phyloP scores from a whole-genome alignment of 2,329 filamentous ascomycete genomes.

The Xylariaceae sp. region DNA sequence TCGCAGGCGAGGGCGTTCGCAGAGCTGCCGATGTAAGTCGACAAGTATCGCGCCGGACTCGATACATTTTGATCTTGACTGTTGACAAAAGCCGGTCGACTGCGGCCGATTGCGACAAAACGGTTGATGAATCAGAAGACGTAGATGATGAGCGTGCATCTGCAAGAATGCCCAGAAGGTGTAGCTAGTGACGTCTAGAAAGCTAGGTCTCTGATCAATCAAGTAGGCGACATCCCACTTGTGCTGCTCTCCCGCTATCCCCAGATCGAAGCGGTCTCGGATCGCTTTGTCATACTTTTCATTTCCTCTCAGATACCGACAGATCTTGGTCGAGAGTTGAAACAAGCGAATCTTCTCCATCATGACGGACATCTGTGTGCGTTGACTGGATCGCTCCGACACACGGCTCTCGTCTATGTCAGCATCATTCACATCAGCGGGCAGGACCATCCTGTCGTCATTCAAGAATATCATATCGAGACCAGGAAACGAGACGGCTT shows the following conservation, averaged over 20 bases:
- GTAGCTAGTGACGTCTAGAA: constrained; percentile 10
- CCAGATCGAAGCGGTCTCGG: constrained; percentile 10
- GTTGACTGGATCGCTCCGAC: constrained; percentile 4
- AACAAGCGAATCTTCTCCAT: constrained; percentile 13
- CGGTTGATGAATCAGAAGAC: constrained; percentile 12
- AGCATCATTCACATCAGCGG: constrained; percentile 11
- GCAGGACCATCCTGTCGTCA: constrained; percentile 8
- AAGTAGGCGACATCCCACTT: constrained; percentile 7
- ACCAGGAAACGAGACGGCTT: constrained; percentile 12
- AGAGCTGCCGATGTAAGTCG: constrained; percentile 6
- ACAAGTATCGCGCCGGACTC: constrained; percentile 9
- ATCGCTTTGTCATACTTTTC: constrained; percentile 12
- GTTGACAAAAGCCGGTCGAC: constrained; percentile 10
- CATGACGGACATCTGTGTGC: constrained; percentile 14
- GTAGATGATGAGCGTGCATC: constrained; percentile 12
- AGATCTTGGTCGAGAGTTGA: constrained; percentile 11
- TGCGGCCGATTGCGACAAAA: constrained; percentile 12
- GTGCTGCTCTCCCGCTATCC: constrained; percentile 9
- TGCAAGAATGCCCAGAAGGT: constrained; percentile 8
- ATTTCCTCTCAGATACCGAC: constrained; percentile 10
- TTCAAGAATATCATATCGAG: constrained; percentile 11
- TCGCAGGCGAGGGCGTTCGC: constrained; percentile 8
- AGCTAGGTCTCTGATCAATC: constrained; percentile 1
- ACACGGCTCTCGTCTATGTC: constrained; percentile 9
- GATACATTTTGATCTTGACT: constrained; percentile 10